Evolutionary conservation across 1,139 yeast species (phyloP).

Genomic region (Blastobotrys capitulatus): DNA sequence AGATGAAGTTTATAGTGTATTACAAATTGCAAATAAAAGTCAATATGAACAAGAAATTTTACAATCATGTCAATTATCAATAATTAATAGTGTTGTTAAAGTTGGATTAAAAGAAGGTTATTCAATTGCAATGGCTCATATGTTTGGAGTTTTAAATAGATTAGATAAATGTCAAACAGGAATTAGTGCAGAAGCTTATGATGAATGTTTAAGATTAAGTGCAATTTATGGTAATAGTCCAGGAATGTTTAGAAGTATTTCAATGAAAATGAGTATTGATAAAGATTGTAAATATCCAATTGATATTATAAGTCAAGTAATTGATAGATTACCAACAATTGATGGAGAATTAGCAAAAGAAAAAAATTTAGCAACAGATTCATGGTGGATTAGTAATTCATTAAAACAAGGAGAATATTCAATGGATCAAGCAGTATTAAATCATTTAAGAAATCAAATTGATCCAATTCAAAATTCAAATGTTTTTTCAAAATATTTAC

Average conservation of each 20-base stretch:
- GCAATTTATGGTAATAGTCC: conserved; percentile 29
- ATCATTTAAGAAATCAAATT: conserved; percentile 24
- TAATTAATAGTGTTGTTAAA: conserved; percentile 25
- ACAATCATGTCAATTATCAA: conserved; percentile 25
- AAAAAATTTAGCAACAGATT: conserved; percentile 7
- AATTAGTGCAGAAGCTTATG: conserved; percentile 26
- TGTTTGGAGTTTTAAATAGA: conserved; percentile 31
- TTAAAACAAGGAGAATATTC: conserved; percentile 14
- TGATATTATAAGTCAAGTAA: conserved; percentile 20
- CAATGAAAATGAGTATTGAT: conserved; percentile 18
- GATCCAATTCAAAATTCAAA: conserved; percentile 15
- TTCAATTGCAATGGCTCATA: conserved; percentile 28
- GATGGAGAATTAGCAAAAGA: conserved; percentile 20
- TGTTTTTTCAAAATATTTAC: conserved; percentile 24
- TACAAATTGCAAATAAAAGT: conserved; percentile 25
- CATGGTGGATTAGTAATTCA: conserved; percentile 13
- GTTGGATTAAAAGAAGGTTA: conserved; percentile 13
- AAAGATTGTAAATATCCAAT: conserved; percentile 12
- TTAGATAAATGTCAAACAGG: conserved; percentile 22
- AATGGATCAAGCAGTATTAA: conserved; percentile 26
- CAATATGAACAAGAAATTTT: conserved; percentile 21
- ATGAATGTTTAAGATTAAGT: conserved; percentile 25
- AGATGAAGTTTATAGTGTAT: conserved; percentile 28
- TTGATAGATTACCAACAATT: conserved; percentile 26
- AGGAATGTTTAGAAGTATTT: conserved; percentile 28